Conservation (phyloP, 2,329 filamentous ascomycete species). For the Diplodia seriata region DNA sequence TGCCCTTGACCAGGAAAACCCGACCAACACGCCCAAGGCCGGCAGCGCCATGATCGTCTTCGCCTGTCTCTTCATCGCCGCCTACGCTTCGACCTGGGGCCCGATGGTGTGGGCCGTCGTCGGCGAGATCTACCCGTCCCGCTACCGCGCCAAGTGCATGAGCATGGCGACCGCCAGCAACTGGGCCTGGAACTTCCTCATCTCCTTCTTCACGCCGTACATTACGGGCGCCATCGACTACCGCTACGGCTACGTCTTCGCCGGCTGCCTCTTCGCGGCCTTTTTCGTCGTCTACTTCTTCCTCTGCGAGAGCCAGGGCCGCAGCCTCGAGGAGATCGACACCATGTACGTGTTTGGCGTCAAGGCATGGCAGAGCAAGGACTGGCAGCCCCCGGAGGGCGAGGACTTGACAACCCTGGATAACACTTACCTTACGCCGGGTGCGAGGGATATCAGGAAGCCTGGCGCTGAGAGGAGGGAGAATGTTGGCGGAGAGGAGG, state of each 20-base stretch:
- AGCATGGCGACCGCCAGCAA: constrained; percentile 46
- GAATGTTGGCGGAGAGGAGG: not conserved
- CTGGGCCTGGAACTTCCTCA: constrained; percentile 43
- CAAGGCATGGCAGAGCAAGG: constrained; percentile 63
- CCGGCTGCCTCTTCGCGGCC: constrained; percentile 45
- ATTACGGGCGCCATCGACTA: constrained; percentile 47
- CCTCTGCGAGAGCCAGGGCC: constrained; percentile 47
- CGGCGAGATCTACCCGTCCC: constrained; percentile 45
- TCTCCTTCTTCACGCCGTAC: constrained; percentile 61
- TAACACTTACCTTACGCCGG: constrained; percentile 45
- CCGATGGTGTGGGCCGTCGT: constrained; percentile 45
- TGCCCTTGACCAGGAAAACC: constrained; percentile 40
- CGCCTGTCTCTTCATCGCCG: constrained; percentile 47
- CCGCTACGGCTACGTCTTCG: constrained; percentile 51
- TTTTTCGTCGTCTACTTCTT: constrained; percentile 49
- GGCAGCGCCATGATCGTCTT: constrained; percentile 47
- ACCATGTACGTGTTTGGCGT: constrained; percentile 68
- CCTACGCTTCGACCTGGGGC: constrained; percentile 47
- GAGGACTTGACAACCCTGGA: constrained; percentile 46
- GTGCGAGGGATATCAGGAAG: constrained; percentile 46
- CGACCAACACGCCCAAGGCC: constrained; percentile 38
- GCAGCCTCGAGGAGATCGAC: constrained; percentile 51
- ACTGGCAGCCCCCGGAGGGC: constrained; percentile 55
- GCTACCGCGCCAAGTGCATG: constrained; percentile 50
- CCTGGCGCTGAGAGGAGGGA: constrained; percentile 10